A percentile compares a stretch with the other conserved stretches of the same genome.
These are phyloP conservation scores for Fusarium sp. DNA, from an alignment of 2,329 filamentous ascomycete species.

Conservation along the genomic window DNA sequence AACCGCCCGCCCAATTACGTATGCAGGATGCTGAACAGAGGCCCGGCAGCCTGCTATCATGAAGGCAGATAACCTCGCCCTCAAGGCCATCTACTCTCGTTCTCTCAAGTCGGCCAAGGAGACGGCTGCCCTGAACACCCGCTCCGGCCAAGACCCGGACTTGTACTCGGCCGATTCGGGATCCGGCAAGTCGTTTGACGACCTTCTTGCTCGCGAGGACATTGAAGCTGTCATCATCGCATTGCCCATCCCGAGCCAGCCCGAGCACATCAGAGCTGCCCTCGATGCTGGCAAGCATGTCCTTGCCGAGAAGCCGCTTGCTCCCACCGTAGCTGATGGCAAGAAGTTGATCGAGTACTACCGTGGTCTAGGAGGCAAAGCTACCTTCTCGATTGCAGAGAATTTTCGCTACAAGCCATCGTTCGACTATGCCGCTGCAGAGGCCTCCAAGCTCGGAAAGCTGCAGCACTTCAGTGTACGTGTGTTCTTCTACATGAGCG, in stretches of 20 bases:
- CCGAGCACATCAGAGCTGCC: constrained; percentile 66
- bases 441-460: constrained; percentile 50
- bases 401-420: constrained; percentile 74
- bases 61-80: constrained; percentile 58
- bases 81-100: constrained; percentile 75
- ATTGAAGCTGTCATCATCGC: constrained; percentile 66
- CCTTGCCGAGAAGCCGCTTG: constrained; percentile 75
- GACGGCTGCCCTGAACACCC: constrained; percentile 53
- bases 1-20: not conserved
- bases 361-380: constrained; percentile 40
- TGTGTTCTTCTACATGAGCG: constrained; percentile 50
- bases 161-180: constrained; percentile 68
- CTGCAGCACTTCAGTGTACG: constrained; percentile 60
- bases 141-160: constrained; percentile 49
- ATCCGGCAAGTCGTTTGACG: constrained; percentile 58
- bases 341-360: constrained; percentile 53
- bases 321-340: constrained; percentile 63
- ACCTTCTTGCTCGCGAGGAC: constrained; percentile 64
- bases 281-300: constrained; percentile 76
- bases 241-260: constrained; percentile 72
- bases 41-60: constrained; percentile 65
- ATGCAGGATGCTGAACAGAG: constrained; percentile 11
- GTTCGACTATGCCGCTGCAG: constrained; percentile 65
- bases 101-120: constrained; percentile 66
- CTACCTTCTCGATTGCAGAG: constrained; percentile 72